Conservation (phyloP, 2,329 filamentous ascomycete species). For the Aureobasidium sp. region DNA sequence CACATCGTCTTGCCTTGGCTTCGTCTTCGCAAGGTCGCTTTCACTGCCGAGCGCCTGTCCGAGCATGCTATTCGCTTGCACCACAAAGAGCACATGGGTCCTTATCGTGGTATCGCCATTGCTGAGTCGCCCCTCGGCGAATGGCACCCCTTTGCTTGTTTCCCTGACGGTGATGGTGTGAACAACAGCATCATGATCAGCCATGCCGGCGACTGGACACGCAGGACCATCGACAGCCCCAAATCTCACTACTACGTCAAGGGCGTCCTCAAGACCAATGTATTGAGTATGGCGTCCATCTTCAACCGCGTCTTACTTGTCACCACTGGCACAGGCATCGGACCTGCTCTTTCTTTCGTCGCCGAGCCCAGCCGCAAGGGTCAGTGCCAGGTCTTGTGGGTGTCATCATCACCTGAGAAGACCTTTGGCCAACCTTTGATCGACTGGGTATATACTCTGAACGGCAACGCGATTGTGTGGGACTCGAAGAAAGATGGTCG, state of each 20-base stretch:
- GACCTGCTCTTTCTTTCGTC: slow-evolving; percentile 58
- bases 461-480: slow-evolving; percentile 50
- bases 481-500: slow-evolving; percentile 54
- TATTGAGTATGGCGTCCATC: slow-evolving; percentile 59
- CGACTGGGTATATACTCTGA: slow-evolving; percentile 29
- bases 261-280: slow-evolving; percentile 59
- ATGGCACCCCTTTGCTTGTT: slow-evolving; percentile 70
- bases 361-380: slow-evolving; percentile 39
- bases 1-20: slow-evolving; percentile 68
- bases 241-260: slow-evolving; percentile 60
- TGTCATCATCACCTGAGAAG: slow-evolving; percentile 44
- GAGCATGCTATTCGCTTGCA: slow-evolving; percentile 65
- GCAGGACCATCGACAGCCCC: slow-evolving; percentile 52
- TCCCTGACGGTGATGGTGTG: slow-evolving; percentile 47
- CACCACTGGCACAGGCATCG: slow-evolving; percentile 67
- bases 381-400: slow-evolving; percentile 62
- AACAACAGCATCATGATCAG: slow-evolving; percentile 64
- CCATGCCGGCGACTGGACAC: slow-evolving; percentile 70
- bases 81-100: slow-evolving; percentile 37
- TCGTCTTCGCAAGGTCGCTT: slow-evolving; percentile 58
- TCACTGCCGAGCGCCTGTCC: slow-evolving; percentile 63
- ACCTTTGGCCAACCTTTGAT: slow-evolving; percentile 37
- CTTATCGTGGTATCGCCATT: slow-evolving; percentile 46
- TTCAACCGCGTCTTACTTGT: slow-evolving; percentile 61
- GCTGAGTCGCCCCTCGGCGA: slow-evolving; percentile 58